These are phyloP conservation scores for Lomentospora prolificans DNA, from an alignment of 2,329 filamentous ascomycete genomes.

Conservation along the genomic window DNA sequence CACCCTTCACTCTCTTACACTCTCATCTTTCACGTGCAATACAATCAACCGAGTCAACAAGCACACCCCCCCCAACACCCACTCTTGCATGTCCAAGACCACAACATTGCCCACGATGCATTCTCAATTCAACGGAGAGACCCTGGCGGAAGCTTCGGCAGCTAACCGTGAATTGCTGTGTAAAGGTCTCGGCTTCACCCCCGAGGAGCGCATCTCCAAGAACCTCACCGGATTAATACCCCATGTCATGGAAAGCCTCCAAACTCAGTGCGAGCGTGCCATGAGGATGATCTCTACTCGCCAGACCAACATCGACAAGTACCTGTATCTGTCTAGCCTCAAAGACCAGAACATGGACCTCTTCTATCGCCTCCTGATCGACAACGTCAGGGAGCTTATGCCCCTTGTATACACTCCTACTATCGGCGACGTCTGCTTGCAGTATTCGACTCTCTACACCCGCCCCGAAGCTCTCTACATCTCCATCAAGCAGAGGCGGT, in stretches of 20 bases:
- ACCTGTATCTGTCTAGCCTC: conserved; percentile 68
- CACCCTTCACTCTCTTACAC: too few species aligned
- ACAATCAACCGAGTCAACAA: too few species aligned
- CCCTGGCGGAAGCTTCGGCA: not conserved
- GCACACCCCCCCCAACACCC: not conserved
- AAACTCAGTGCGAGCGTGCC: conserved; percentile 54
- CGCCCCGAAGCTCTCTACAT: conserved; percentile 94
- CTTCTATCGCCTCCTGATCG: conserved; percentile 73
- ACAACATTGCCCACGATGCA: conserved; percentile 1
- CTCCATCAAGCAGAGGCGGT: conserved; percentile 87
- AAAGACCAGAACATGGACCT: conserved; percentile 69
- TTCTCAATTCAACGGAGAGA: conserved; percentile 3
- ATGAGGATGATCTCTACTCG: conserved; percentile 66
- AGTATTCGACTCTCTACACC: conserved; percentile 93
- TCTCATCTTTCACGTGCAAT: too few species aligned
- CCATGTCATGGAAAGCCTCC: conserved; percentile 50
- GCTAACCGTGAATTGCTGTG: conserved; percentile 9
- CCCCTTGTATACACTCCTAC: conserved; percentile 81
- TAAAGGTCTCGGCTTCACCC: conserved; percentile 52
- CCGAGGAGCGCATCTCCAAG: conserved; percentile 52
- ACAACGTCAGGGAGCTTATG: conserved; percentile 69
- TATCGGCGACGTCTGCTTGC: conserved; percentile 90
- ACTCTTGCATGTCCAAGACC: not conserved
- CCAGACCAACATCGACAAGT: conserved; percentile 66
- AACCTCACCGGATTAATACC: conserved; percentile 58